Evolutionary conservation across 306 rosid genomes (phyloP).

Genomic region (Cicer bijugum): DNA sequence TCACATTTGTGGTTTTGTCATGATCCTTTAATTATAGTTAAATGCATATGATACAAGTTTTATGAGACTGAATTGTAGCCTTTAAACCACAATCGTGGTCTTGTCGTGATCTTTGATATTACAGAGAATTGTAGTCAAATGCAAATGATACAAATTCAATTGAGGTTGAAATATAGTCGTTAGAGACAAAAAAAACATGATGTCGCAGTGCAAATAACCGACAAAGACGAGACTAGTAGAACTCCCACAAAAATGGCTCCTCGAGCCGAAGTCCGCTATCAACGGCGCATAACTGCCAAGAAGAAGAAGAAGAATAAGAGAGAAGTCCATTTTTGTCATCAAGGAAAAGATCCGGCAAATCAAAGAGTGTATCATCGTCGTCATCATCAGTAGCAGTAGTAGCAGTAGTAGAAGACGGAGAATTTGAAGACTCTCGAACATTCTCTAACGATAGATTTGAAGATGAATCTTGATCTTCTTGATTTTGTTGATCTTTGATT

Average conservation of each 20-base stretch:
- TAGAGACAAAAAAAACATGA: not conserved
- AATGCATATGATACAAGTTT: not conserved
- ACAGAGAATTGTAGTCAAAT: not conserved
- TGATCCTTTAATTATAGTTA: not conserved
- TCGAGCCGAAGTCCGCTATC: slow-evolving; percentile 63
- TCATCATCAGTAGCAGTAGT: slow-evolving; percentile 42
- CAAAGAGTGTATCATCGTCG: slow-evolving; percentile 71
- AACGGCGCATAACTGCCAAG: slow-evolving; percentile 70
- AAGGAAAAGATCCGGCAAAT: slow-evolving; percentile 80
- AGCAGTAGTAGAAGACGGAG: slow-evolving; percentile 41
- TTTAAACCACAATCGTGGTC: not conserved
- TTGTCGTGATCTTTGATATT: not conserved
- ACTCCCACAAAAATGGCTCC: slow-evolving; percentile 75
- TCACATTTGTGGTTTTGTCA: not conserved
- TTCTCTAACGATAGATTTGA: slow-evolving; percentile 44
- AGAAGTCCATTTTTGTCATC: slow-evolving; percentile 52
- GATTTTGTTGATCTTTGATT: slow-evolving; percentile 30
- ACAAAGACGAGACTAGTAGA: not conserved
- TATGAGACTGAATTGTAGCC: not conserved
- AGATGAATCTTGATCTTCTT: slow-evolving; percentile 37
- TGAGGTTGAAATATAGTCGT: not conserved
- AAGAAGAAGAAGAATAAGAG: slow-evolving; percentile 59
- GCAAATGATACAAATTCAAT: not conserved
- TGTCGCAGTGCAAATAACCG: not conserved
- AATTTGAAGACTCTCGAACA: slow-evolving; percentile 45